phyloP scores from a whole-genome alignment of 176 grass and related monocot genomes.

The Musa beccarii region DNA sequence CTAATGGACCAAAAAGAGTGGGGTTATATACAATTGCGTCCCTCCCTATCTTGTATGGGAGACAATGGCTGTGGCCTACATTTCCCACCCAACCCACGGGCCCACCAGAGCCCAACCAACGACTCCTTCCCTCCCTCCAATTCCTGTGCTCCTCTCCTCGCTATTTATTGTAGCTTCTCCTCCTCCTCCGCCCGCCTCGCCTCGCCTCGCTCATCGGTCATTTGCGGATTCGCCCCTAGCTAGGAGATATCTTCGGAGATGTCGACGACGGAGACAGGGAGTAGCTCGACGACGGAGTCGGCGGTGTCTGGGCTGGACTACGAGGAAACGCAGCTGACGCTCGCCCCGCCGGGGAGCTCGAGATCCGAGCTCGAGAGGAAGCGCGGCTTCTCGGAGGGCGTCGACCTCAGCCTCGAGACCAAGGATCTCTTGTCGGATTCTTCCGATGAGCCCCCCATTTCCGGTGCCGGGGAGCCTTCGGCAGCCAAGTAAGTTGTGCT shows the following conservation, averaged over 20 bases:
- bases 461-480: conserved; percentile 30
- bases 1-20: too few species aligned
- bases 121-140: too few species aligned
- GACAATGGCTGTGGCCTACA: too few species aligned
- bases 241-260: conserved; percentile 5
- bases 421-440: neutral
- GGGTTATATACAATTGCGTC: too few species aligned
- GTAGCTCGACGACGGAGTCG: conserved; percentile 58
- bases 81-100: too few species aligned
- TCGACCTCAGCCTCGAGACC: neutral
- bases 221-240: too few species aligned
- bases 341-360: conserved; percentile 56
- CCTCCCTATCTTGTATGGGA: too few species aligned
- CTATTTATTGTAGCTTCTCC: neutral
- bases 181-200: conserved; percentile 3
- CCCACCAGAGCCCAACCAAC: too few species aligned
- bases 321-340: conserved; percentile 83
- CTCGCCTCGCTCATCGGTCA: too few species aligned
- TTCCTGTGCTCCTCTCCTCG: too few species aligned
- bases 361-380: conserved; percentile 16
- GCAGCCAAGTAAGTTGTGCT: conserved; percentile 49
- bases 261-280: conserved; percentile 29
- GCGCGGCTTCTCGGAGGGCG: conserved; percentile 4
- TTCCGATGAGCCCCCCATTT: neutral
- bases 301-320: conserved; percentile 62